A percentile compares a stretch with the other conserved stretches of the same genome.
These are phyloP conservation scores for Bruguiera sexangula DNA, from an alignment of 345 rosid genomes.

Conservation along the genomic window DNA sequence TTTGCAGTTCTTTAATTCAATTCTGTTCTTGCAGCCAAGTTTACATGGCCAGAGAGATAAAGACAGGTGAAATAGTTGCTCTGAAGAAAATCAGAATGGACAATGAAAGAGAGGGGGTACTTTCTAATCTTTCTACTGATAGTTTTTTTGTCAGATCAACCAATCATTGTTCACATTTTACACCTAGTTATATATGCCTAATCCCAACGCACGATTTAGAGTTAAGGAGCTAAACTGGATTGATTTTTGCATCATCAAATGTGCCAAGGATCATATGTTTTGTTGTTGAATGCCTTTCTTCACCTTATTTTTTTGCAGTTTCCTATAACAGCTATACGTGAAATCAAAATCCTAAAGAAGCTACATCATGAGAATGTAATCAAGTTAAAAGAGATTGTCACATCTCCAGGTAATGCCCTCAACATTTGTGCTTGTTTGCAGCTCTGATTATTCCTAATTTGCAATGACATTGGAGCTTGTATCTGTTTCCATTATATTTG, in stretches of 20 bases:
- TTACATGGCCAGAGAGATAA: constrained; percentile 86
- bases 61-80: constrained; percentile 91
- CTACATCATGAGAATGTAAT: constrained; percentile 67
- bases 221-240: background rate
- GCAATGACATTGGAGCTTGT: background rate
- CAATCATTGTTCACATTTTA: background rate
- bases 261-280: background rate
- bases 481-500: background rate
- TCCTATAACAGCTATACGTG: constrained; percentile 78
- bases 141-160: background rate
- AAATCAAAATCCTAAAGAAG: constrained; percentile 75
- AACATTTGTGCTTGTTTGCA: background rate
- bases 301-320: constrained; percentile 36
- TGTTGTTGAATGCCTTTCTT: constrained; percentile 3
- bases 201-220: background rate
- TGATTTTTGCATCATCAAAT: background rate
- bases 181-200: no score
- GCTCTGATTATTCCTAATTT: background rate
- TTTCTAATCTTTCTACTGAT: constrained; percentile 11
- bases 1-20: background rate
- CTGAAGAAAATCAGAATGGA: constrained; percentile 96
- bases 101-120: constrained; percentile 94
- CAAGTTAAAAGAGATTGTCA: constrained; percentile 70
- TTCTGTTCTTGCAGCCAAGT: constrained; percentile 65
- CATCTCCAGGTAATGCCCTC: constrained; percentile 54